Percentiles rank a stretch among this genome's conserved stretches.
Conservation (phyloP, 2,329 filamentous ascomycete genomes). For the Microdochium nivale region DNA sequence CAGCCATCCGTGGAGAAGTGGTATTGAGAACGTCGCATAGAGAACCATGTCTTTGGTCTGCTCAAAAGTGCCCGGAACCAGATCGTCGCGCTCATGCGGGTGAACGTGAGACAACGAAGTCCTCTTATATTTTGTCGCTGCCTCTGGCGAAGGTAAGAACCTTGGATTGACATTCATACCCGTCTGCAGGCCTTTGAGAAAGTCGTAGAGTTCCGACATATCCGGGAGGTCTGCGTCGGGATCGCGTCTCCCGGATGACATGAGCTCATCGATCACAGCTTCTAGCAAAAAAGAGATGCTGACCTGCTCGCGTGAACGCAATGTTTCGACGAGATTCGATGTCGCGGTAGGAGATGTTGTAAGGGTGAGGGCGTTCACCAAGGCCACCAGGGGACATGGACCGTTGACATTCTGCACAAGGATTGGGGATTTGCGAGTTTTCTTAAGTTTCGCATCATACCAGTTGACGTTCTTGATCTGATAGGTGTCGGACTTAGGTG, state of each 20-base stretch:
- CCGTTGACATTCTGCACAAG: conserved; percentile 91
- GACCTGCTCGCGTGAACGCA: conserved; percentile 77
- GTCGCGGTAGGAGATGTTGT: conserved; percentile 62
- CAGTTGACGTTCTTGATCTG: conserved; percentile 88
- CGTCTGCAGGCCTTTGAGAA: conserved; percentile 81
- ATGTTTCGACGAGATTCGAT: conserved; percentile 67
- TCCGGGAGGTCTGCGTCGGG: conserved; percentile 65
- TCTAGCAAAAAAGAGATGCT: conserved; percentile 79
- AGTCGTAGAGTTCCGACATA: conserved; percentile 78
- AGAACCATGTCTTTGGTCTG: conserved; percentile 82
- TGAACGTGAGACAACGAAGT: conserved; percentile 45
- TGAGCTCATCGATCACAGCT: conserved; percentile 87
- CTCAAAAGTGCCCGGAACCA: conserved; percentile 68
- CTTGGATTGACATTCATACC: conserved; percentile 98
- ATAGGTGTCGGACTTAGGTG: conserved; percentile 66
- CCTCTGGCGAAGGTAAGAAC: conserved; percentile 55
- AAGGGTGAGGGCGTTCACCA: conserved; percentile 86
- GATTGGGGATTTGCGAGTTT: conserved; percentile 72
- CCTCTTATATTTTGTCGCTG: conserved; percentile 36
- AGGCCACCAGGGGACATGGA: conserved; percentile 82
- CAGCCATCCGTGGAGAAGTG: conserved; percentile 89
- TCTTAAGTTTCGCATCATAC: conserved; percentile 57
- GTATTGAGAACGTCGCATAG: conserved; percentile 82
- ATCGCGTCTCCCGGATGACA: conserved; percentile 62
- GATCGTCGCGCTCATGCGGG: conserved; percentile 36